Conservation (phyloP, 768 basidiomycete species). For the Phaeotremella skinneri region DNA sequence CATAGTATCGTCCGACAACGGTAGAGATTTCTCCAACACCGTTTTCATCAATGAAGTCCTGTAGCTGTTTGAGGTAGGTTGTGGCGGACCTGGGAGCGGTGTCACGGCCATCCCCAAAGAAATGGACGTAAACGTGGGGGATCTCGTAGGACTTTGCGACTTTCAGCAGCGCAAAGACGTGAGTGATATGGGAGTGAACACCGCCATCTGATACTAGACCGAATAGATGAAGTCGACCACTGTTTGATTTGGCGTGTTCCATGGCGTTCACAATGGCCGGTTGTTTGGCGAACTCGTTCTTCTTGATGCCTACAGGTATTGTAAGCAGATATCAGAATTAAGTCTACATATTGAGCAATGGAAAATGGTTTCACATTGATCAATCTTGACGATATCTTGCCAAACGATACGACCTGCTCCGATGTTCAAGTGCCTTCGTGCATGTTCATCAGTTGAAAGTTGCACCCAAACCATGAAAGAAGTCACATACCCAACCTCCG, state of each 20-base stretch:
- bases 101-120: constrained; percentile 91
- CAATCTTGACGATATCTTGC: constrained; percentile 97
- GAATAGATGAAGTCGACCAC: constrained; percentile 80
- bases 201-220: constrained; percentile 93
- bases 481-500: constrained; percentile 81
- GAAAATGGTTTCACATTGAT: constrained; percentile 67
- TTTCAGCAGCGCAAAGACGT: constrained; percentile 85
- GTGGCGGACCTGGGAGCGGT: constrained; percentile 82
- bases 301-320: constrained; percentile 64
- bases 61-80: constrained; percentile 71
- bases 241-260: constrained; percentile 74
- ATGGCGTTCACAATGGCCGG: constrained; percentile 68
- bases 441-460: neutral
- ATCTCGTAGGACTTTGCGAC: constrained; percentile 82
- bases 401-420: constrained; percentile 93
- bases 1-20: constrained; percentile 86
- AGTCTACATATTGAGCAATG: too few relatives aligned
- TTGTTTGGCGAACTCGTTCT: constrained; percentile 78
- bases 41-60: constrained; percentile 73
- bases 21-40: constrained; percentile 72
- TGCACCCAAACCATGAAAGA: neutral
- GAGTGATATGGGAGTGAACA: constrained; percentile 92
- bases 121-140: constrained; percentile 85
- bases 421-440: constrained; percentile 79
- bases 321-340: constrained; percentile 1